Conservation (phyloP, 2,329 filamentous ascomycete genomes). For the Penicillium crustosum region DNA sequence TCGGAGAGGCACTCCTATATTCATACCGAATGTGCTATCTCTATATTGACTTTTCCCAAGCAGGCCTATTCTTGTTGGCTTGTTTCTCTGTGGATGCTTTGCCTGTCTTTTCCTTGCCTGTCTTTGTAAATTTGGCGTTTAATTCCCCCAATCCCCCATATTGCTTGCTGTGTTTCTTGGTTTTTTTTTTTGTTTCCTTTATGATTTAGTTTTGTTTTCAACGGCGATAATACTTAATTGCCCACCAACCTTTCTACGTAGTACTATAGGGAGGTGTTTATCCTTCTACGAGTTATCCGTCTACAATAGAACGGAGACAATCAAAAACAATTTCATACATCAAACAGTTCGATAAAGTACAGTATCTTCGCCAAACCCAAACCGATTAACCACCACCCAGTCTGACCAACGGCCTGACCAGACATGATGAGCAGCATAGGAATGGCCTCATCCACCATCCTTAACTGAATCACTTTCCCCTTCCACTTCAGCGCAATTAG, state of each 20-base stretch:
- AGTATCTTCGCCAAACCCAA: background rate
- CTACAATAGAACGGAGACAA: background rate
- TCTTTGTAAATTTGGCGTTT: slow-evolving; percentile 1
- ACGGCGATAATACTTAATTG: background rate
- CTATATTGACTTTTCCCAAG: background rate
- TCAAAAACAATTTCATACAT: background rate
- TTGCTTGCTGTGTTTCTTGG: background rate
- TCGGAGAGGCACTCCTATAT: background rate
- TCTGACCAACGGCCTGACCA: background rate
- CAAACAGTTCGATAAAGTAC: background rate
- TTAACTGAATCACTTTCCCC: background rate
- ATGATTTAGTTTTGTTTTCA: background rate
- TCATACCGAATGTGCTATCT: background rate
- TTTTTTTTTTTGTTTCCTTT: background rate
- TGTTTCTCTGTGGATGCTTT: background rate
- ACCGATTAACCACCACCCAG: background rate
- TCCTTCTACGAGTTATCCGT: background rate
- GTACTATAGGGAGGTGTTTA: background rate
- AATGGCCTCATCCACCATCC: too few species aligned
- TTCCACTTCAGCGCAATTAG: background rate
- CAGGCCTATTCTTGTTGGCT: background rate
- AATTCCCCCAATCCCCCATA: slow-evolving; percentile 5
- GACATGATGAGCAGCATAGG: background rate
- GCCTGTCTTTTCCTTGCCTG: background rate
- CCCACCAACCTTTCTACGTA: background rate